Evolutionary conservation across 2,329 filamentous ascomycete species (phyloP).

Genomic region (Alternaria arbusti): DNA sequence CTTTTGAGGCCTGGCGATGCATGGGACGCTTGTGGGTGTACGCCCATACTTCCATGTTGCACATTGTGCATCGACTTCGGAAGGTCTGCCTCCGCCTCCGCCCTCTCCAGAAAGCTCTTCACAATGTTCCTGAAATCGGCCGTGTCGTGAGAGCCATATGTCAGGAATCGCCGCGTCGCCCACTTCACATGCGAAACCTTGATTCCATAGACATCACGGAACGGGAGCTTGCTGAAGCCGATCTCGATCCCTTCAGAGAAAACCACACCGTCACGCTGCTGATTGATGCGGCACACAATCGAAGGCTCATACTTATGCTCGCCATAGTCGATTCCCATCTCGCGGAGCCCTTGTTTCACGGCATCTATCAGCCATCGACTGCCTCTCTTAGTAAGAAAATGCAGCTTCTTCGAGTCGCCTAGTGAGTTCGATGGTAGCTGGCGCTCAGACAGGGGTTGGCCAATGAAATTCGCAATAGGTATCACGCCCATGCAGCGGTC

Average conservation of each 20-base stretch:
- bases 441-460: slow-evolving; percentile 9
- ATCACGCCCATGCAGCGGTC: slow-evolving; percentile 20
- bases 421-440: slow-evolving; percentile 23
- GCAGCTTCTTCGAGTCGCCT: slow-evolving; percentile 30
- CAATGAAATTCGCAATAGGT: not conserved
- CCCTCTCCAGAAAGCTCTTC: slow-evolving; percentile 25
- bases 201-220: slow-evolving; percentile 32
- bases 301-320: slow-evolving; percentile 16
- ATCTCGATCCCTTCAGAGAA: slow-evolving; percentile 31
- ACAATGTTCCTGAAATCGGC: slow-evolving; percentile 27
- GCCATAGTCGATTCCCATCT: slow-evolving; percentile 31
- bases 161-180: slow-evolving; percentile 20
- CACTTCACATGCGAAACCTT: slow-evolving; percentile 27
- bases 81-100: slow-evolving; percentile 12
- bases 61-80: not conserved
- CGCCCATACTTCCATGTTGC: not conserved
- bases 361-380: slow-evolving; percentile 35
- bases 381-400: slow-evolving; percentile 34
- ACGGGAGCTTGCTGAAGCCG: slow-evolving; percentile 34
- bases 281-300: slow-evolving; percentile 31
- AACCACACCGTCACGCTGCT: slow-evolving; percentile 27
- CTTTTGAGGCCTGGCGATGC: not conserved
- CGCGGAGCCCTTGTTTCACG: slow-evolving; percentile 27
- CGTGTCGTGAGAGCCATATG: slow-evolving; percentile 5
- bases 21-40: not conserved